These are phyloP conservation scores for Lachancea lanzarotensis DNA, from an alignment of 805 yeast species.

Conservation along the genomic window DNA sequence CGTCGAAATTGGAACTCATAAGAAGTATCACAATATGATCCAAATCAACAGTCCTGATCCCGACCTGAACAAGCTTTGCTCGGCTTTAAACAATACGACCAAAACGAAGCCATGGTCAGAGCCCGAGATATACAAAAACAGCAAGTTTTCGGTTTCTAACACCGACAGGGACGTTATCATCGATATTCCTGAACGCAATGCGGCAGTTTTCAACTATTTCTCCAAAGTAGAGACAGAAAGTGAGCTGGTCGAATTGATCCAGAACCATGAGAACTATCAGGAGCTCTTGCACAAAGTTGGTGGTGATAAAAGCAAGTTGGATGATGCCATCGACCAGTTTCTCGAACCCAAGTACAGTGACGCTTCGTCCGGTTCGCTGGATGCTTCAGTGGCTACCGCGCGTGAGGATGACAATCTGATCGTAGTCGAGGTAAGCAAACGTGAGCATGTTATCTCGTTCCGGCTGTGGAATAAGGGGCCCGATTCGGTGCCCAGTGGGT, in stretches of 20 bases:
- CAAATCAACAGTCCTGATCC: conserved; percentile 15
- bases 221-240: conserved; percentile 14
- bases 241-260: conserved; percentile 16
- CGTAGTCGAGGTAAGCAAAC: conserved; percentile 12
- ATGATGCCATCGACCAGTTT: not conserved
- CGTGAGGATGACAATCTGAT: conserved; percentile 7
- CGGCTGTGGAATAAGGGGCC: conserved; percentile 12
- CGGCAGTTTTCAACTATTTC: conserved; percentile 22
- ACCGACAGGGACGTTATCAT: conserved; percentile 14
- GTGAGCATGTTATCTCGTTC: conserved; percentile 17
- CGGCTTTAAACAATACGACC: not conserved
- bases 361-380: not conserved
- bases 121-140: not conserved
- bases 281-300: conserved; percentile 11
- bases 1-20: conserved; percentile 14
- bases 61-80: conserved; percentile 6
- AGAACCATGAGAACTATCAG: conserved; percentile 15
- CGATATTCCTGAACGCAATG: conserved; percentile 17
- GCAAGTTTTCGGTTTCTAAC: not conserved
- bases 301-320: conserved; percentile 10
- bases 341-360: not conserved
- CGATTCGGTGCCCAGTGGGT: conserved; percentile 12
- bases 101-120: not conserved
- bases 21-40: conserved; percentile 16
- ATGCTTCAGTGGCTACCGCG: conserved; percentile 1